A percentile compares a stretch with the other conserved stretches of the same genome.
Conservation (phyloP, 2,329 filamentous ascomycete species). For the Botrytis sinoallii region DNA sequence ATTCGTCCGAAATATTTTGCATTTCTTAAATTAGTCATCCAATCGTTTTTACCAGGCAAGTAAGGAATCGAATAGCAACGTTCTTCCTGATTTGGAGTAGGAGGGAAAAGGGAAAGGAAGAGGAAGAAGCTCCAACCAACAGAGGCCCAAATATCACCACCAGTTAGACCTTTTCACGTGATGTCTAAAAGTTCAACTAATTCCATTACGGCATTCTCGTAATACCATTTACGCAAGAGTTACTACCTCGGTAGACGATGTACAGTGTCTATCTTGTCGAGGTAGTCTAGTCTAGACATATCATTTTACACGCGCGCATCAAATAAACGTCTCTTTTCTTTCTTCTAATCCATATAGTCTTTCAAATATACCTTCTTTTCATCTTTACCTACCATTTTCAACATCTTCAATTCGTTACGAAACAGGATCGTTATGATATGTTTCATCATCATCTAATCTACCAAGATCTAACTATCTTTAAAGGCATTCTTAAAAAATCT, state of each 20-base stretch:
- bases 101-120: background rate
- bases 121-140: background rate
- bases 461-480: constrained; percentile 9
- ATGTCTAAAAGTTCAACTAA: background rate
- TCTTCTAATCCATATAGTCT: background rate
- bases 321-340: background rate
- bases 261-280: background rate
- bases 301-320: constrained; percentile 15
- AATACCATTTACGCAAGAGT: background rate
- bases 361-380: background rate
- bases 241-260: background rate
- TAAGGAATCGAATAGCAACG: background rate
- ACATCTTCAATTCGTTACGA: constrained; percentile 12
- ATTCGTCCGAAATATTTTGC: background rate
- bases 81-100: background rate
- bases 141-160: background rate
- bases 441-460: constrained; percentile 12
- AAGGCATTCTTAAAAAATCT: background rate
- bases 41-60: background rate
- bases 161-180: background rate
- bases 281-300: background rate
- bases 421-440: constrained; percentile 11
- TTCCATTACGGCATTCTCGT: background rate
- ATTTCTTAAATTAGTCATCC: background rate
- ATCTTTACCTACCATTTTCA: constrained; percentile 15